Evolutionary conservation across 495 filamentous ascomycete genomes (phyloP).

Genomic region (Xylaria venustula): DNA sequence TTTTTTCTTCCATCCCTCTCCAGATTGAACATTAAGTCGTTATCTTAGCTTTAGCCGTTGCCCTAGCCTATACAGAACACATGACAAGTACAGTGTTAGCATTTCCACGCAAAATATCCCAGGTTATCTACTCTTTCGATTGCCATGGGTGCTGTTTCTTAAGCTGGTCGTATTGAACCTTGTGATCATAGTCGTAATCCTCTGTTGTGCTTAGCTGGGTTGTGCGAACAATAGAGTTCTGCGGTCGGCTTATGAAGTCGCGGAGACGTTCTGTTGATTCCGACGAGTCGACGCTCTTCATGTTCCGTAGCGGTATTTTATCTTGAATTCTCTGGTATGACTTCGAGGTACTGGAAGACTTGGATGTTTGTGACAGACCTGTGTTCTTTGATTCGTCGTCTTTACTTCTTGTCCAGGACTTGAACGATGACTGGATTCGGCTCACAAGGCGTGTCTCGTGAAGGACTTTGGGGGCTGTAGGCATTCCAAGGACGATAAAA

Average conservation of each 20-base stretch:
- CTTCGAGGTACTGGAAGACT: conserved; percentile 11
- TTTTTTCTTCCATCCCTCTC: too few species aligned
- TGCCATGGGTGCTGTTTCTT: conserved; percentile 24
- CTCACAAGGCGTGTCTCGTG: conserved; percentile 15
- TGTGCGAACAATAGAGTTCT: conserved; percentile 23
- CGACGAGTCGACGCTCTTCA: conserved; percentile 15
- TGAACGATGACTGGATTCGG: conserved; percentile 12
- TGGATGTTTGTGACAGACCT: neutral
- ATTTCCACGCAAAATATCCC: too few species aligned
- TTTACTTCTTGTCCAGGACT: conserved; percentile 19
- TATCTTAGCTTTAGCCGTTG: too few species aligned
- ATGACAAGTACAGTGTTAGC: too few species aligned
- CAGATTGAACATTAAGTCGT: too few species aligned
- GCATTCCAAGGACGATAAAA: conserved; percentile 31
- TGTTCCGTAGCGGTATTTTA: conserved; percentile 18
- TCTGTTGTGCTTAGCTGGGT: conserved; percentile 22
- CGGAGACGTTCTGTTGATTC: conserved; percentile 30
- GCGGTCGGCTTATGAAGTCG: conserved; percentile 1
- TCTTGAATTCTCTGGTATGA: conserved; percentile 26
- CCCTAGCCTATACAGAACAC: too few species aligned
- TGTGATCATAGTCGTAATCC: conserved; percentile 18
- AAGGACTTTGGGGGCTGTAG: conserved; percentile 25
- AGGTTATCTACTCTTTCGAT: neutral
- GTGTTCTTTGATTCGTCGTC: conserved; percentile 12
- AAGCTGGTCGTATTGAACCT: conserved; percentile 9